Percentiles rank a stretch among this genome's conserved stretches.
These are phyloP conservation scores for Penicillium cinerascens DNA, from an alignment of 495 filamentous ascomycete species.

Conservation along the genomic window DNA sequence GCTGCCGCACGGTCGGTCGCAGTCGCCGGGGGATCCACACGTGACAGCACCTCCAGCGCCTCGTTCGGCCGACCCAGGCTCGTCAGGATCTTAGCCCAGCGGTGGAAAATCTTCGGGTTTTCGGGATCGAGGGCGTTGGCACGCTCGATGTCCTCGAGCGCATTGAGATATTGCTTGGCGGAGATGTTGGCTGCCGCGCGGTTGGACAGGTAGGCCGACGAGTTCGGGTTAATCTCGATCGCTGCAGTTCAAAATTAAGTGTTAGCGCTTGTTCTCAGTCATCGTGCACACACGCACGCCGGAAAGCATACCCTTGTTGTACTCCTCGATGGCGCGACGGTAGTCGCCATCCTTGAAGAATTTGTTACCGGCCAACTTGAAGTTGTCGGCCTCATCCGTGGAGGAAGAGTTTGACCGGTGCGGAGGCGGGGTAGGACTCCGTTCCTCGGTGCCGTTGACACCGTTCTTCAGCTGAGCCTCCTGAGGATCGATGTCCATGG, in stretches of 20 bases:
- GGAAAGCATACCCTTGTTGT: conserved; percentile 74
- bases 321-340: conserved; percentile 78
- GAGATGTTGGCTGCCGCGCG: conserved; percentile 91
- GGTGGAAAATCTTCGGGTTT: conserved; percentile 82
- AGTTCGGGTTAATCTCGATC: conserved; percentile 63
- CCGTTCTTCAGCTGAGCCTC: conserved; percentile 54
- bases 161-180: conserved; percentile 68
- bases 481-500: conserved; percentile 75
- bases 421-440: conserved; percentile 74
- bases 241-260: conserved; percentile 49
- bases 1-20: conserved; percentile 78
- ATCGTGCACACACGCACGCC: background rate
- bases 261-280: conserved; percentile 7
- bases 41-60: conserved; percentile 72
- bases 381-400: conserved; percentile 73
- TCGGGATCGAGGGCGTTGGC: conserved; percentile 77
- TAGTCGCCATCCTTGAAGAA: conserved; percentile 93
- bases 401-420: conserved; percentile 59
- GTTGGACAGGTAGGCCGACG: conserved; percentile 90
- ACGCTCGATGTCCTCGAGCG: conserved; percentile 77
- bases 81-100: conserved; percentile 84
- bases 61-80: conserved; percentile 80
- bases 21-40: conserved; percentile 62
- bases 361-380: conserved; percentile 91
- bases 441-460: conserved; percentile 49